Evolutionary conservation across 805 yeast species (phyloP).

Genomic region (Kuraishia hungarica): DNA sequence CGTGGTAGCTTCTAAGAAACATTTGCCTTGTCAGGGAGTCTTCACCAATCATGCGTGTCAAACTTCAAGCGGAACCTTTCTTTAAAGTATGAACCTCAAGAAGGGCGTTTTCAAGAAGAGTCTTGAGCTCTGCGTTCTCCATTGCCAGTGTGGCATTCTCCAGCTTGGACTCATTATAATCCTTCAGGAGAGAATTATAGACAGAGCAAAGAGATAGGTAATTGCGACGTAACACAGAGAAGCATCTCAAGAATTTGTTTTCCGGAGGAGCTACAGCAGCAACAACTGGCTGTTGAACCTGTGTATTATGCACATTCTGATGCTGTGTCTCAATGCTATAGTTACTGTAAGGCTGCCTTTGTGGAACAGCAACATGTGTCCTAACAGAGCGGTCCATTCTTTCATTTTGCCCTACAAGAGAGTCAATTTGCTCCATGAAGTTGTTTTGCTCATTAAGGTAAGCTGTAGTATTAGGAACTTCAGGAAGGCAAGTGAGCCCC

Average conservation of each 20-base stretch:
- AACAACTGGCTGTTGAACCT: not conserved
- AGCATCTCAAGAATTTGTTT: conserved; percentile 13
- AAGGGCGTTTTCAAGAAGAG: conserved; percentile 13
- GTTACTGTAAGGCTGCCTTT: not conserved
- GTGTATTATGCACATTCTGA: not conserved
- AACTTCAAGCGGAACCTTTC: not conserved
- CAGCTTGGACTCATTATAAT: conserved; percentile 12
- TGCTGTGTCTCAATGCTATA: not conserved
- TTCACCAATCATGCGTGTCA: too few relatives aligned
- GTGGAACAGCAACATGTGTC: not conserved
- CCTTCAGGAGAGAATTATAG: conserved; percentile 12
- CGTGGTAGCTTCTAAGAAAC: not conserved
- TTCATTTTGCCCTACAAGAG: not conserved
- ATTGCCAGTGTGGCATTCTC: conserved; percentile 12
- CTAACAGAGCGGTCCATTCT: not conserved
- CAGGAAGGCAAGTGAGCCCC: not conserved
- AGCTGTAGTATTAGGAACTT: not conserved
- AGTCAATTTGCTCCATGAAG: not conserved
- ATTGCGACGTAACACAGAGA: conserved; percentile 14
- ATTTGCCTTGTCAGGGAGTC: too few relatives aligned
- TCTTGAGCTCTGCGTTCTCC: conserved; percentile 17
- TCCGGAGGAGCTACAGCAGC: conserved; percentile 3
- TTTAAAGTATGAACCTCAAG: not conserved
- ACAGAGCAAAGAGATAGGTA: conserved; percentile 14
- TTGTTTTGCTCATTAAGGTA: not conserved